Conservation (phyloP, 768 basidiomycete genomes). For the Suillus decipiens region DNA sequence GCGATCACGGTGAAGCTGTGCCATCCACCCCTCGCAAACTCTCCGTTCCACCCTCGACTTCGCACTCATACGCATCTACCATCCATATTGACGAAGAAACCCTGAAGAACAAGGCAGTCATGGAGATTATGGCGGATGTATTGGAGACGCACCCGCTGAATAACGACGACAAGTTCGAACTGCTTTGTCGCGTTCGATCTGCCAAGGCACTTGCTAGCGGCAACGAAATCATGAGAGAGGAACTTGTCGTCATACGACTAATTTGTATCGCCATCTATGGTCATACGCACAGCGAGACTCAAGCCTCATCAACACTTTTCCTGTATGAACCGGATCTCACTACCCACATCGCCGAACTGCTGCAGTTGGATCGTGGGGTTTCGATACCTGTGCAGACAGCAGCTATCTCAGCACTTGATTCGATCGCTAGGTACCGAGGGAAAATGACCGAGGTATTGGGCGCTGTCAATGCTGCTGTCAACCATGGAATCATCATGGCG, state of each 20-base stretch:
- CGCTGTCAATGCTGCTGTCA: conserved; percentile 92
- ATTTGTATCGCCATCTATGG: conserved; percentile 90
- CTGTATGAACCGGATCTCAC: conserved; percentile 95
- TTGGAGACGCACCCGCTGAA: conserved; percentile 70
- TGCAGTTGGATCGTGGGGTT: conserved; percentile 77
- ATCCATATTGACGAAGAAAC: conserved; percentile 65
- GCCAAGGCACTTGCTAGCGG: conserved; percentile 67
- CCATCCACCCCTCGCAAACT: conserved; percentile 53
- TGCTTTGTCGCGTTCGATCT: conserved; percentile 83
- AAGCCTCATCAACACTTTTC: conserved; percentile 81
- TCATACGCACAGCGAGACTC: conserved; percentile 79
- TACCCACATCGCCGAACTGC: conserved; percentile 82
- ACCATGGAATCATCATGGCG: conserved; percentile 93
- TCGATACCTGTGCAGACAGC: conserved; percentile 77
- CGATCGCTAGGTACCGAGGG: conserved; percentile 79
- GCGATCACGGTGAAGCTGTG: conserved; percentile 42
- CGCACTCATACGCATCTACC: conserved; percentile 51
- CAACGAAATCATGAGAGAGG: conserved; percentile 65
- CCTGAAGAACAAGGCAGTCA: conserved; percentile 60
- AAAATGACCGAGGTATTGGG: conserved; percentile 86
- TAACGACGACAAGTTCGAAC: conserved; percentile 82
- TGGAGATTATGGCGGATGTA: conserved; percentile 75
- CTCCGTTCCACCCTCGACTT: conserved; percentile 32
- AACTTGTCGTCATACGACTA: conserved; percentile 78
- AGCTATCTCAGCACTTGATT: conserved; percentile 88